Evolutionary conservation across 2,329 filamentous ascomycete species (phyloP).

Genomic region (Pyricularia grisea): DNA sequence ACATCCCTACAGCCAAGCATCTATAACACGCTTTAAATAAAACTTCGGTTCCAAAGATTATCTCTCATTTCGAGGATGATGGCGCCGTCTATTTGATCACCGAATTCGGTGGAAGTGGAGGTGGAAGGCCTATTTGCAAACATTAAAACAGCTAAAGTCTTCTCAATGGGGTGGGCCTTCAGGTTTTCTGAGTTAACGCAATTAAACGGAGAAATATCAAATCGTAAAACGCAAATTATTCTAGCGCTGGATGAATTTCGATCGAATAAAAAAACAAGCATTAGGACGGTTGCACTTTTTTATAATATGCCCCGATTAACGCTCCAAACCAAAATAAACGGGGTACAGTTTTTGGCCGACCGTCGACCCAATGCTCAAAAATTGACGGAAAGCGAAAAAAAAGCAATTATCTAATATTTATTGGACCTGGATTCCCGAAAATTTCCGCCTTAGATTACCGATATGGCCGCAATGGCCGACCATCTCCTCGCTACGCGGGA

Average conservation of each 20-base stretch:
- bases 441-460: background rate
- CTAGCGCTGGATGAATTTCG: background rate
- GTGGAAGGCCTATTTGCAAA: constrained; percentile 11
- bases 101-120: constrained; percentile 12
- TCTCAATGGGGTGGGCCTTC: constrained; percentile 16
- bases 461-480: background rate
- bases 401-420: background rate
- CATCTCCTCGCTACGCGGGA: background rate
- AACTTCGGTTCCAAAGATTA: too few species aligned
- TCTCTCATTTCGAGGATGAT: constrained; percentile 18
- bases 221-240: background rate
- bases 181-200: constrained; percentile 15
- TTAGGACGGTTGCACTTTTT: background rate
- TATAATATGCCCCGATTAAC: too few species aligned
- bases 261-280: too few species aligned
- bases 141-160: constrained; percentile 17
- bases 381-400: background rate
- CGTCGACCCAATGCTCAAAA: background rate
- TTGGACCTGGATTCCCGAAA: too few species aligned
- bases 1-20: too few species aligned
- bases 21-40: too few species aligned
- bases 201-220: background rate
- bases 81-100: constrained; percentile 20
- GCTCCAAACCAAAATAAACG: background rate
- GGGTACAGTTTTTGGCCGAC: background rate